Evolutionary conservation across 179 eudicot species (phyloP), one percentile per base, ranked within the genome.

Genomic region (Spinacia oleracea): DNA sequence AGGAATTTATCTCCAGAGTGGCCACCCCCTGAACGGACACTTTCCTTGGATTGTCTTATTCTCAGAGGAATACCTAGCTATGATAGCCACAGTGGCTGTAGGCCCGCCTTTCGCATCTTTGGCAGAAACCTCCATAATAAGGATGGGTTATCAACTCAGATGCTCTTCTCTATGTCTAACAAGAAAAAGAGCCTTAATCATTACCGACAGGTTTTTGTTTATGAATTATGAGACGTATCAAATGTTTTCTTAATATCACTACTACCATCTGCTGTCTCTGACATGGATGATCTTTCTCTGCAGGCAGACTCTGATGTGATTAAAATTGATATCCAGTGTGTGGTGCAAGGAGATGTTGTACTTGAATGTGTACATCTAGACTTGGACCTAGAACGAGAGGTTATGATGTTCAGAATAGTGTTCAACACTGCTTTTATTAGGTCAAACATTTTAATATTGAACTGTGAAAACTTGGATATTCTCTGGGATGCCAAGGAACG

Each of bases 331-430:
- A 87, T 95, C 79, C 98, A 91, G 87, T 95, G 98, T 81, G 86
- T 90, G 84, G 98, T 95, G 74, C 89, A 91, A 93, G 98, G 98
- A 72, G 98, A 95, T 84, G 97, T 91, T 63, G 98, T 95, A 42
- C 84, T 95, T 85, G 98, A 95, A 84, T 95, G 98, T 78, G 90
- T 95, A 53, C 98, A 95, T 85, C 77, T 93, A 70, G 96, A 95
- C 83, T 43, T 87, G 84, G 98, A 93, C 73, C 86, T 93, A 21
- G 98, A 90, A 83, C 84, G 98, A 85, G 98, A 95, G 86, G 91
- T 93, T 75, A 95, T 95, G 98, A 95, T 95, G 98, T 95, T 95
- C 79, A 89, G 98, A 35, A 87, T 93, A 81, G 86, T 93, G 95
- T 95, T 95, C 73, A 95, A 91, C 84, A 95, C 98, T 79, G 98